Evolutionary conservation across 257 asterid species (phyloP).

Genomic region (Nicotiana undulata): DNA sequence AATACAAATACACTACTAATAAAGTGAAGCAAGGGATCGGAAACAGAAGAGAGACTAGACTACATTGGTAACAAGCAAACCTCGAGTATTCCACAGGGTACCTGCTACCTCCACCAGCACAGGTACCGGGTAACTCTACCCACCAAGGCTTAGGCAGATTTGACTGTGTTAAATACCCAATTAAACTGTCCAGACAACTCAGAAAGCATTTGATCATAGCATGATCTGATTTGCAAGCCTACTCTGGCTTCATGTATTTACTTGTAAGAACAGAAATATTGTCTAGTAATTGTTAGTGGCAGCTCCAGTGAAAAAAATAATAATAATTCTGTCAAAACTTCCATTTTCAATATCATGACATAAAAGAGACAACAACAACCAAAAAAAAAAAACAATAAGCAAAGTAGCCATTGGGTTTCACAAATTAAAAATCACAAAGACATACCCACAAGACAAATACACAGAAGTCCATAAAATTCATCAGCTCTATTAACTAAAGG

Average conservation of each 20-base stretch:
- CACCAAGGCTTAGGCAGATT: too few relatives aligned
- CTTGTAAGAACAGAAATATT: not conserved
- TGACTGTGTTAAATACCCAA: not conserved
- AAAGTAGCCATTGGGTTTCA: not conserved
- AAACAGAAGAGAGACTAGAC: not conserved
- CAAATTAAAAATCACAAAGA: not conserved
- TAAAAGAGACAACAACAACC: not conserved
- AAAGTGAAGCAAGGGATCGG: not conserved
- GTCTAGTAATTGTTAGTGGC: not conserved
- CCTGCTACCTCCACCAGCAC: too few relatives aligned
- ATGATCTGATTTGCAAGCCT: not conserved
- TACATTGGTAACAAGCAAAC: not conserved
- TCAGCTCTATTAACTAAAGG: not conserved
- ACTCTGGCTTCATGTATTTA: not conserved
- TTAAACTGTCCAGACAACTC: not conserved
- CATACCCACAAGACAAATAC: not conserved
- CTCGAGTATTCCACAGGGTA: too few relatives aligned
- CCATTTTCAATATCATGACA: not conserved
- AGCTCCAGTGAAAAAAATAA: not conserved
- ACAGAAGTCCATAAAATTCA: too few relatives aligned
- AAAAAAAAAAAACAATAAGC: not conserved
- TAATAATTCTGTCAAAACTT: not conserved
- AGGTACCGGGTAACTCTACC: too few relatives aligned
- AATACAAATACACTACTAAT: not conserved
- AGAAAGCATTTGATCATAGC: not conserved